A percentile compares a stretch with the other conserved stretches of the same genome.
Evolutionary conservation across 495 filamentous ascomycete species (phyloP).

Genomic region (Talaromyces adpressus): DNA sequence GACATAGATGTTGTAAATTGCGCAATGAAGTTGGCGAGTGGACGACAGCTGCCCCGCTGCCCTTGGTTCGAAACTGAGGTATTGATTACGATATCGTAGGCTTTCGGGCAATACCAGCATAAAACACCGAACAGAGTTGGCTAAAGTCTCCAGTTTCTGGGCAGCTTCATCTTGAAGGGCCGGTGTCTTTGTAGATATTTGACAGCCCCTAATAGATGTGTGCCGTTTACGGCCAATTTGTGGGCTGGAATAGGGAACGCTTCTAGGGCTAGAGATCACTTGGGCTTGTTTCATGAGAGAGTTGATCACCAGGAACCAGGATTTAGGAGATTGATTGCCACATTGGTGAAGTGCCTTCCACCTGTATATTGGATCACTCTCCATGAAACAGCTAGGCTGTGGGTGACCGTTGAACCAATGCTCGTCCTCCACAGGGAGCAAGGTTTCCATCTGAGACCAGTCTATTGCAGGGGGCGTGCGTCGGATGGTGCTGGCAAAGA

Average conservation of each 20-base stretch:
- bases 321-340: slow-evolving; percentile 24
- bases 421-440: slow-evolving; percentile 14
- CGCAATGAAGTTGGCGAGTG: background rate
- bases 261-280: background rate
- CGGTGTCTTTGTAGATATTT: too few relatives aligned
- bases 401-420: slow-evolving; percentile 21
- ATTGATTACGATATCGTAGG: background rate
- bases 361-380: slow-evolving; percentile 12
- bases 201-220: too few relatives aligned
- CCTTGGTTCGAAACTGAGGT: background rate
- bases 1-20: background rate
- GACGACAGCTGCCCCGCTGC: background rate
- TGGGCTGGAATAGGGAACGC: background rate
- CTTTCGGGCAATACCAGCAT: background rate
- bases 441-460: slow-evolving; percentile 12
- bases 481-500: slow-evolving; percentile 26
- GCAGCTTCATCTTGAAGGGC: background rate
- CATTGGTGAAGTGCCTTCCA: slow-evolving; percentile 23
- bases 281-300: background rate
- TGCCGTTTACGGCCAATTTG: background rate
- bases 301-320: slow-evolving; percentile 27
- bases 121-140: background rate
- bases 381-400: slow-evolving; percentile 21
- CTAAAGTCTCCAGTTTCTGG: background rate
- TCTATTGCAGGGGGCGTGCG: slow-evolving; percentile 24